Percentiles rank a stretch among this genome's conserved stretches.
Evolutionary conservation across 1,139 yeast genomes (phyloP).

Genomic region (Hyphopichia fennica): DNA sequence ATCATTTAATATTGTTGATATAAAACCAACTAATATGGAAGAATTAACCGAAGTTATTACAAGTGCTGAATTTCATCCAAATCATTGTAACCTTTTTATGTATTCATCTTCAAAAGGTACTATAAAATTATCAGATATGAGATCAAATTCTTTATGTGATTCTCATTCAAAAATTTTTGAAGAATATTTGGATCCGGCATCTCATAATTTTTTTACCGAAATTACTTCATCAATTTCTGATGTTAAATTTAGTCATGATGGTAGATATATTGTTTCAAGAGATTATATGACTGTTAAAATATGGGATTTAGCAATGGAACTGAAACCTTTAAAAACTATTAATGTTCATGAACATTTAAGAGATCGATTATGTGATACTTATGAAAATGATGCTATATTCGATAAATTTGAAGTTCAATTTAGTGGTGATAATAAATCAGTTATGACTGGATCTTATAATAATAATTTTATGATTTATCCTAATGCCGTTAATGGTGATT

Average conservation of each 20-base stretch:
- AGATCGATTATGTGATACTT: constrained; percentile 92
- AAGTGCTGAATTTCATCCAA: constrained; percentile 96
- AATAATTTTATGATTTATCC: constrained; percentile 98
- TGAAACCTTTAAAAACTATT: constrained; percentile 89
- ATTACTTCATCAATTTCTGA: constrained; percentile 94
- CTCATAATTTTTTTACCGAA: constrained; percentile 95
- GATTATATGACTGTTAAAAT: constrained; percentile 97
- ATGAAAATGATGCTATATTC: constrained; percentile 97
- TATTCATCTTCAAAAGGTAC: constrained; percentile 97
- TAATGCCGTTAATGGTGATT: constrained; percentile 52
- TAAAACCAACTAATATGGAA: constrained; percentile 98
- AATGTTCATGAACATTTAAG: constrained; percentile 94
- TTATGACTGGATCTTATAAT: constrained; percentile 97
- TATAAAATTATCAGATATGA: constrained; percentile 94
- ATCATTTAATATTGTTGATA: constrained; percentile 94
- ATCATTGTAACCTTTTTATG: constrained; percentile 90
- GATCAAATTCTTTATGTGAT: constrained; percentile 93
- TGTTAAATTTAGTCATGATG: constrained; percentile 89
- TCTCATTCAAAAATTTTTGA: constrained; percentile 85
- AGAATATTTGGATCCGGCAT: constrained; percentile 89
- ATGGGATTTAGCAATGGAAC: constrained; percentile 98
- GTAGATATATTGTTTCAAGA: constrained; percentile 90
- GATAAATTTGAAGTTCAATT: constrained; percentile 97
- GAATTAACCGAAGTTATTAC: constrained; percentile 98
- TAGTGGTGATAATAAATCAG: constrained; percentile 87